phyloP scores from a whole-genome alignment of 345 rosid genomes.

The Eucalyptus sp. region DNA sequence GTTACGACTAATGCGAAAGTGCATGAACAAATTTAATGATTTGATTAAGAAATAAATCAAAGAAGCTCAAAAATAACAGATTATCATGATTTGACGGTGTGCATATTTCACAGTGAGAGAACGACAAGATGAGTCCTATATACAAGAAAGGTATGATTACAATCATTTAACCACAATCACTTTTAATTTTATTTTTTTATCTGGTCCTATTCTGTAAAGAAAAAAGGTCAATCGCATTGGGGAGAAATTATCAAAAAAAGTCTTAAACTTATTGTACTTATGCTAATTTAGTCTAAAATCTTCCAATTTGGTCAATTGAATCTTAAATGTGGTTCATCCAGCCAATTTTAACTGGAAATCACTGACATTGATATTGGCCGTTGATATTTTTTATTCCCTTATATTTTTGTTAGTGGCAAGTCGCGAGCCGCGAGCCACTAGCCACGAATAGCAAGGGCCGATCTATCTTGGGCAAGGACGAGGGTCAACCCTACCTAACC shows the following conservation, averaged over 20 bases:
- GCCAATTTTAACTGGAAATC: no score
- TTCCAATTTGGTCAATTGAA: no score
- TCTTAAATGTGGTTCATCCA: no score
- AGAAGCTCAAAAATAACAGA: neutral
- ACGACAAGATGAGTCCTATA: neutral
- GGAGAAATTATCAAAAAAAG: no score
- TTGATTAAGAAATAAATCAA: neutral
- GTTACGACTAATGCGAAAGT: neutral
- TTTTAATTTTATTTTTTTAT: no score
- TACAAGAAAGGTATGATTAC: neutral
- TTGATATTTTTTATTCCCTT: no score
- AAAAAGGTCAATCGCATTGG: no score
- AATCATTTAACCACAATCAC: neutral
- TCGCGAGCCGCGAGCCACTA: rapidly evolving
- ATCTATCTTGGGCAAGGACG: no score
- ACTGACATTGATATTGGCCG: rapidly evolving
- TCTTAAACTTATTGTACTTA: no score
- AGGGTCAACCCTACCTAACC: neutral
- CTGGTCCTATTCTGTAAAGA: no score
- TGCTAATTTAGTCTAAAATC: no score
- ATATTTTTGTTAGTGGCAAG: no score
- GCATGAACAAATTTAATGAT: neutral
- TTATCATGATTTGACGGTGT: neutral
- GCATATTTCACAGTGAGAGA: neutral
- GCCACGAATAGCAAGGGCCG: rapidly evolving